Evolutionary conservation across 2,329 filamentous ascomycete species (phyloP).

Genomic region (Saccharata proteae): DNA sequence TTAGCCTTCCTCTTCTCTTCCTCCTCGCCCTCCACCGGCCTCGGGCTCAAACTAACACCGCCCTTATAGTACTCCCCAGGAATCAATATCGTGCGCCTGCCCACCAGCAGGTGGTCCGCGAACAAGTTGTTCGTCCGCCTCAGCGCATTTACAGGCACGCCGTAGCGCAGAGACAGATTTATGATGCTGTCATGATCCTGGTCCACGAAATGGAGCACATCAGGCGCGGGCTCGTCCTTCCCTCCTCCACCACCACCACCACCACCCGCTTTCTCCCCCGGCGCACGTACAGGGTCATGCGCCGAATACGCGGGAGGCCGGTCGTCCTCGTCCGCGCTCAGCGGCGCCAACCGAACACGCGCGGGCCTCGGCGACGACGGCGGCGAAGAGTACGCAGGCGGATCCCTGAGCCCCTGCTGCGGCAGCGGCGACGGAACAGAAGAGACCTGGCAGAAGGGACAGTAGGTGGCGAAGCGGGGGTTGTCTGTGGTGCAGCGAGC

Average conservation of each 20-base stretch:
- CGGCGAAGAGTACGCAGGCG: conserved; percentile 53
- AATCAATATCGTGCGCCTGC: conserved; percentile 57
- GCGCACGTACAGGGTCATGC: conserved; percentile 16
- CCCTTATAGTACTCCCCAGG: conserved; percentile 58
- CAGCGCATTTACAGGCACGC: conserved; percentile 51
- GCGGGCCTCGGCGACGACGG: conserved; percentile 15
- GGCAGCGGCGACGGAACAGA: conserved; percentile 46
- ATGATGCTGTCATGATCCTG: conserved; percentile 54
- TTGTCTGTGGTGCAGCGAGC: conserved; percentile 58
- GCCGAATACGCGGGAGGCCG: conserved; percentile 33
- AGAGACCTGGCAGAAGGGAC: conserved; percentile 68
- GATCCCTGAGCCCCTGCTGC: conserved; percentile 50
- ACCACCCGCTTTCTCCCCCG: conserved; percentile 22
- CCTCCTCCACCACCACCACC: no score
- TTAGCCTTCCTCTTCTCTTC: conserved; percentile 59
- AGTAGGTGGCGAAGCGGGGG: conserved; percentile 52
- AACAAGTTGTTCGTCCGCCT: conserved; percentile 57
- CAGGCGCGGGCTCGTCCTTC: conserved; percentile 35
- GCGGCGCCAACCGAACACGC: conserved; percentile 7
- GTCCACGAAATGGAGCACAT: conserved; percentile 64
- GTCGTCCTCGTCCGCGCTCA: conserved; percentile 22
- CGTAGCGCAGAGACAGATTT: conserved; percentile 60
- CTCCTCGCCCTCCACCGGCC: conserved; percentile 61
- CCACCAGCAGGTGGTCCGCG: conserved; percentile 58
- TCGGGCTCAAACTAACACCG: conserved; percentile 54